Conservation (phyloP, 768 basidiomycete species). For the Rhodotorula paludigena region DNA sequence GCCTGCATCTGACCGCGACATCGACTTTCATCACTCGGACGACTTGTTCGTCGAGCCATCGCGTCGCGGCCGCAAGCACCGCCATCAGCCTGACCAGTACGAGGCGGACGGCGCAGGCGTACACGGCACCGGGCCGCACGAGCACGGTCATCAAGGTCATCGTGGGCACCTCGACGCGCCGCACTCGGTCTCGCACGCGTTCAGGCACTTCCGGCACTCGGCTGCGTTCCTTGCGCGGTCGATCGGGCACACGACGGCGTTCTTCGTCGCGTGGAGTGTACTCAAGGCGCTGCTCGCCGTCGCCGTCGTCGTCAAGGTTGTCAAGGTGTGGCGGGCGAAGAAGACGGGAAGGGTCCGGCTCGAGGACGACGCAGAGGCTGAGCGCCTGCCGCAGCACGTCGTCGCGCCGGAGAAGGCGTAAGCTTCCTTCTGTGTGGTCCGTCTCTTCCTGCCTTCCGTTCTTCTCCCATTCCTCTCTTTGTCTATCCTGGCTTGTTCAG, state of each 20-base stretch:
- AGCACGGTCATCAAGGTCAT: neutral
- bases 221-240: neutral
- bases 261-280: neutral
- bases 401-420: neutral
- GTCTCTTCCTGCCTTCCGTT: neutral
- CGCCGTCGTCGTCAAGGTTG: neutral
- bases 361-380: neutral
- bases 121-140: too few species aligned
- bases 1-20: too few species aligned
- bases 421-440: too few species aligned
- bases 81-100: neutral
- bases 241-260: neutral
- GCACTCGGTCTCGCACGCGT: neutral
- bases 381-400: neutral
- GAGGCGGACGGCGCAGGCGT: too few species aligned
- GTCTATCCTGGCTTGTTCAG: too few species aligned
- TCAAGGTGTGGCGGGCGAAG: neutral
- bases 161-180: neutral
- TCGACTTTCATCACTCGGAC: neutral
- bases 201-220: neutral
- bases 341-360: conserved; percentile 4
- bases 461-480: too few species aligned
- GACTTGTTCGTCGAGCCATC: neutral
- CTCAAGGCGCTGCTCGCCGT: neutral
- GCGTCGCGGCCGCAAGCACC: neutral